These are phyloP conservation scores for Eustoma russellianum DNA, from an alignment of 257 asterid genomes.

Conservation along the genomic window DNA sequence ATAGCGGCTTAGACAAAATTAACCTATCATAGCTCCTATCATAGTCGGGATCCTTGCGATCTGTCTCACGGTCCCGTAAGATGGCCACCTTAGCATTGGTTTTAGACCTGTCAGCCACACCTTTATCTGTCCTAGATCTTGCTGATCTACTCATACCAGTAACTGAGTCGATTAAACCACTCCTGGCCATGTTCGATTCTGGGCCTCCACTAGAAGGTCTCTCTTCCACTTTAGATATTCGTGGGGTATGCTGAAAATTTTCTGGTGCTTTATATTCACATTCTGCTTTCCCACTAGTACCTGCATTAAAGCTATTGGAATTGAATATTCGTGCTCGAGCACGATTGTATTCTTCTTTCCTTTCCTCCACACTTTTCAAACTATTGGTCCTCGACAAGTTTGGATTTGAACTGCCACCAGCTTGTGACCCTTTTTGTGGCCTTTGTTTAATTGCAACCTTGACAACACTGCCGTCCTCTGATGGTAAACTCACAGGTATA, in stretches of 20 bases:
- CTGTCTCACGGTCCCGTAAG: constrained; percentile 88
- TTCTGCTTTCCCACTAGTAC: constrained; percentile 47
- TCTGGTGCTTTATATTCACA: constrained; percentile 55
- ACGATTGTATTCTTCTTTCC: constrained; percentile 92
- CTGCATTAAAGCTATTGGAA: constrained; percentile 53
- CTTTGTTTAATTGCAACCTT: constrained; percentile 81
- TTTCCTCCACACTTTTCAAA: constrained; percentile 89
- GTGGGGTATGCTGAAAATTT: constrained; percentile 41
- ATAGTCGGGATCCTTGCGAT: constrained; percentile 94
- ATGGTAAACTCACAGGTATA: constrained; percentile 37
- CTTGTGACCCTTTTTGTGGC: constrained; percentile 71
- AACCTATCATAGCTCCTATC: constrained; percentile 93
- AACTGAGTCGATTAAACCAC: constrained; percentile 53
- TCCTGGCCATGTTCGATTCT: constrained; percentile 44
- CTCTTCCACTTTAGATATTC: constrained; percentile 43
- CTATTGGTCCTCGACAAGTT: constrained; percentile 51
- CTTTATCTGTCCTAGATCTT: constrained; percentile 73
- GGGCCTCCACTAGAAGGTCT: constrained; percentile 34
- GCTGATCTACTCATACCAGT: constrained; percentile 62
- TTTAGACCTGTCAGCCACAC: constrained; percentile 56
- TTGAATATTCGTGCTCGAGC: constrained; percentile 97
- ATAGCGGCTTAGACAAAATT: background rate
- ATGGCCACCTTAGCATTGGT: constrained; percentile 77
- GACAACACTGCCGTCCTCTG: constrained; percentile 23
- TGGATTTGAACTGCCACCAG: constrained; percentile 28